These are phyloP conservation scores for Boletus bicolor DNA, from an alignment of 768 basidiomycete genomes.

Conservation along the genomic window DNA sequence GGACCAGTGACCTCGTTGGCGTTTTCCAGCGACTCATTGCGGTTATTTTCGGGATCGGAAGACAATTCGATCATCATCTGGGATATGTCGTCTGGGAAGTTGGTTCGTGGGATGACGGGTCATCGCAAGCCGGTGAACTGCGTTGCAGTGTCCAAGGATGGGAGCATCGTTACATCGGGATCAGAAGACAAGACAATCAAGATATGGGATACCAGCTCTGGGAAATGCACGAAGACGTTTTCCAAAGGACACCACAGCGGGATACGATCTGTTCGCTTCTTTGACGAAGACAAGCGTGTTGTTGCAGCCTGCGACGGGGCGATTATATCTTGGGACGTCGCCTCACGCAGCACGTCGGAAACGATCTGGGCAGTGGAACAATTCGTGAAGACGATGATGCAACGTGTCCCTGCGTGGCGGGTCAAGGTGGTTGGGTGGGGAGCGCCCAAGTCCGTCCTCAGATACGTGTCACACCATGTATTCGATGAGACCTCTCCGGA, in stretches of 20 bases:
- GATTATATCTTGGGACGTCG: slow-evolving; percentile 8
- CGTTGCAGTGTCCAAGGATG: slow-evolving; percentile 21
- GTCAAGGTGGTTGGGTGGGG: slow-evolving; percentile 3
- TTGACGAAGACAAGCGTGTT: slow-evolving; percentile 8
- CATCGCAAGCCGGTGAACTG: slow-evolving; percentile 17
- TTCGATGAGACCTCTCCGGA: background rate
- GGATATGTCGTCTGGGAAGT: slow-evolving; percentile 17
- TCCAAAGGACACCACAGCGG: slow-evolving; percentile 13
- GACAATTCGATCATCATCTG: slow-evolving; percentile 26
- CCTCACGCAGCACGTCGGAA: background rate
- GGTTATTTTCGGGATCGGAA: slow-evolving; percentile 23
- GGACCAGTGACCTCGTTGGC: slow-evolving; percentile 16
- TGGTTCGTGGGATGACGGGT: slow-evolving; percentile 18
- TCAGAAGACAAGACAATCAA: slow-evolving; percentile 26
- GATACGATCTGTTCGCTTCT: slow-evolving; percentile 15
- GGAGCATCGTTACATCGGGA: slow-evolving; percentile 16
- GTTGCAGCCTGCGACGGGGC: slow-evolving; percentile 4
- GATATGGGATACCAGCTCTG: slow-evolving; percentile 20
- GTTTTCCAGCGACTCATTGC: slow-evolving; percentile 20
- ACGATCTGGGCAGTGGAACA: background rate
- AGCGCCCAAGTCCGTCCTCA: background rate
- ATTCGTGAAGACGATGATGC: background rate
- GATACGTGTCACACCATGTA: background rate
- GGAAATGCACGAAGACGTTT: slow-evolving; percentile 13
- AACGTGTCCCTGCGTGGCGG: slow-evolving; percentile 1